These are phyloP conservation scores for Geosmithia flava DNA, from an alignment of 2,329 filamentous ascomycete genomes.

Conservation along the genomic window DNA sequence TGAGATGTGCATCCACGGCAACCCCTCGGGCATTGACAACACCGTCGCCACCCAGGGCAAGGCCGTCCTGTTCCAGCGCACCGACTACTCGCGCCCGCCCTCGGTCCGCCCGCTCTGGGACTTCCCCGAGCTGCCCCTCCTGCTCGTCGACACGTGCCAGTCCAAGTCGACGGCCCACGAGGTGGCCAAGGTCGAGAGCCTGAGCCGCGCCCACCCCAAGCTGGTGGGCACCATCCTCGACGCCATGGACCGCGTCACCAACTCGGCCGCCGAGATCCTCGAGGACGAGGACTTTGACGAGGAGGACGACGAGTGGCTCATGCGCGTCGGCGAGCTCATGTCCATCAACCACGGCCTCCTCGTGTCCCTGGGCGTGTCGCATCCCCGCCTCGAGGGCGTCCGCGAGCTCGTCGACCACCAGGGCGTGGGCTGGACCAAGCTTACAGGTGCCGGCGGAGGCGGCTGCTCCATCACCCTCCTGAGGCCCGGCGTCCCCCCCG, in stretches of 20 bases:
- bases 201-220: constrained; percentile 60
- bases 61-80: constrained; percentile 80
- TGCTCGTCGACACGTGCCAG: constrained; percentile 83
- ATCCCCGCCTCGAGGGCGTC: constrained; percentile 83
- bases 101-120: constrained; percentile 64
- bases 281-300: constrained; percentile 55
- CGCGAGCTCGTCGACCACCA: constrained; percentile 83
- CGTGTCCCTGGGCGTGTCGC: constrained; percentile 84
- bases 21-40: constrained; percentile 93
- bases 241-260: constrained; percentile 65
- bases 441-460: constrained; percentile 90
- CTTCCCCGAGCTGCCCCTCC: constrained; percentile 83
- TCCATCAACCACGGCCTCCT: constrained; percentile 88
- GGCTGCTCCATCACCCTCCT: constrained; percentile 91
- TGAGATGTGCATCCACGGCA: constrained; percentile 95
- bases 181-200: constrained; percentile 69
- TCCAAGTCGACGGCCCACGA: constrained; percentile 75
- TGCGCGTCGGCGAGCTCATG: constrained; percentile 75
- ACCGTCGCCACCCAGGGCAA: constrained; percentile 90
- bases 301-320: constrained; percentile 48
- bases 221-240: constrained; percentile 74
- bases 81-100: constrained; percentile 66
- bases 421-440: constrained; percentile 90
- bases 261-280: constrained; percentile 41
- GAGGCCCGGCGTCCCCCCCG: constrained; percentile 46